A percentile compares a stretch with the other conserved stretches of the same genome.
Conservation (phyloP, 352 stramenopile genomes). For the Phytopythium aichiense region DNA sequence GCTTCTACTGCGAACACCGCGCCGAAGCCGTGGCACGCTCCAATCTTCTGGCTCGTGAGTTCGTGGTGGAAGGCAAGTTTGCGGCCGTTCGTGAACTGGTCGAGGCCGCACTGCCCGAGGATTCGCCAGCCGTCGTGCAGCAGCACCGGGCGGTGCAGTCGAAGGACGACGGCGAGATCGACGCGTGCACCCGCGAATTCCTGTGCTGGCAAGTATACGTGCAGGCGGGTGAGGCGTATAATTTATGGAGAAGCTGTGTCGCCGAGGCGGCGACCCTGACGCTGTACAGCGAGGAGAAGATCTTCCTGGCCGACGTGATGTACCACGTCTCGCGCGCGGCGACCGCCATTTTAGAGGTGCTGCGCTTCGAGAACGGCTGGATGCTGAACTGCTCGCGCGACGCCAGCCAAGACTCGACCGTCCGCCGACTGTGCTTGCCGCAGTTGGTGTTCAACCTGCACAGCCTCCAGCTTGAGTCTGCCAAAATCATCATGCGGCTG, state of each 20-base stretch:
- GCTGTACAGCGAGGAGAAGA: slow-evolving; percentile 76
- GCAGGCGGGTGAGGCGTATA: slow-evolving; percentile 54
- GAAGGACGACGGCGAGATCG: slow-evolving; percentile 41
- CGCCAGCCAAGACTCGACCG: slow-evolving; percentile 31
- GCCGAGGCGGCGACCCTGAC: slow-evolving; percentile 18
- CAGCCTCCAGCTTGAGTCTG: slow-evolving; percentile 74
- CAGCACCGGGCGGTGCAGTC: slow-evolving; percentile 43
- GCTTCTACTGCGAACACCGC: slow-evolving; percentile 67
- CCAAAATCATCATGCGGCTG: slow-evolving; percentile 66
- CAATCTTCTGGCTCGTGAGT: slow-evolving; percentile 67
- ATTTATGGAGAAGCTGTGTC: slow-evolving; percentile 67
- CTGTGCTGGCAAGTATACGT: slow-evolving; percentile 77
- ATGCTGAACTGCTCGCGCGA: slow-evolving; percentile 46
- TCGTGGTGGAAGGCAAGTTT: slow-evolving; percentile 72
- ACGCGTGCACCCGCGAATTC: slow-evolving; percentile 50
- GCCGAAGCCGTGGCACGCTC: slow-evolving; percentile 47
- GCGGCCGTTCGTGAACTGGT: slow-evolving; percentile 53
- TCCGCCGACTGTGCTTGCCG: slow-evolving; percentile 60
- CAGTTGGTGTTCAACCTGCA: slow-evolving; percentile 69
- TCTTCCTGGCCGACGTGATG: slow-evolving; percentile 70
- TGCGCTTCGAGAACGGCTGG: slow-evolving; percentile 83
- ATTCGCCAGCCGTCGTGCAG: slow-evolving; percentile 65
- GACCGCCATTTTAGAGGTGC: slow-evolving; percentile 49
- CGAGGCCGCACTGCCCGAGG: slow-evolving; percentile 50
- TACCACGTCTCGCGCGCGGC: slow-evolving; percentile 60